Evolutionary conservation across 768 basidiomycete genomes (phyloP).

Genomic region (Agaricus bisporus): DNA sequence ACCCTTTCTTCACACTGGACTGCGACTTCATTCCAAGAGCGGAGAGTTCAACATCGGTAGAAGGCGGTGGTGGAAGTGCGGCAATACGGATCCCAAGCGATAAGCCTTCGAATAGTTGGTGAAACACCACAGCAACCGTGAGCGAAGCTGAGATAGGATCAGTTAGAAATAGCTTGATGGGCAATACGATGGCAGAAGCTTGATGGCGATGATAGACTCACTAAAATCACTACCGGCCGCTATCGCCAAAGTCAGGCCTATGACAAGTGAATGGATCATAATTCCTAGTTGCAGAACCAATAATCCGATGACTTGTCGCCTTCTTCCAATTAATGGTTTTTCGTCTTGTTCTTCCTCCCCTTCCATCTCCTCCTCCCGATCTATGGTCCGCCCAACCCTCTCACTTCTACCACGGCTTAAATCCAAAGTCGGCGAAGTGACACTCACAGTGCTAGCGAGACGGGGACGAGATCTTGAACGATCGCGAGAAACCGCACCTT

Average conservation of each 20-base stretch:
- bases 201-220: slow-evolving; percentile 29
- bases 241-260: slow-evolving; percentile 72
- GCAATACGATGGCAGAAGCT: background rate
- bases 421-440: background rate
- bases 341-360: slow-evolving; percentile 13
- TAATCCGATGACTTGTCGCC: slow-evolving; percentile 68
- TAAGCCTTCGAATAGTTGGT: slow-evolving; percentile 81
- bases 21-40: background rate
- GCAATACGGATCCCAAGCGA: slow-evolving; percentile 80
- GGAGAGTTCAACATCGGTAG: background rate
- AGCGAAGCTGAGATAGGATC: slow-evolving; percentile 48
- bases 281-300: slow-evolving; percentile 82
- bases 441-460: background rate
- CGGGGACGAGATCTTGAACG: background rate
- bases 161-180: background rate
- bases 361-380: slow-evolving; percentile 11
- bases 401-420: background rate
- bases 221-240: slow-evolving; percentile 66
- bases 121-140: slow-evolving; percentile 70
- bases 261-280: slow-evolving; percentile 79
- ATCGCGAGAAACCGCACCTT: background rate
- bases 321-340: slow-evolving; percentile 37
- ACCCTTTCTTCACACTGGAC: background rate
- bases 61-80: slow-evolving; percentile 41
- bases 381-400: background rate